Evolutionary conservation across 2,329 filamentous ascomycete species (phyloP).

Genomic region (Tolypocladium amazonense): DNA sequence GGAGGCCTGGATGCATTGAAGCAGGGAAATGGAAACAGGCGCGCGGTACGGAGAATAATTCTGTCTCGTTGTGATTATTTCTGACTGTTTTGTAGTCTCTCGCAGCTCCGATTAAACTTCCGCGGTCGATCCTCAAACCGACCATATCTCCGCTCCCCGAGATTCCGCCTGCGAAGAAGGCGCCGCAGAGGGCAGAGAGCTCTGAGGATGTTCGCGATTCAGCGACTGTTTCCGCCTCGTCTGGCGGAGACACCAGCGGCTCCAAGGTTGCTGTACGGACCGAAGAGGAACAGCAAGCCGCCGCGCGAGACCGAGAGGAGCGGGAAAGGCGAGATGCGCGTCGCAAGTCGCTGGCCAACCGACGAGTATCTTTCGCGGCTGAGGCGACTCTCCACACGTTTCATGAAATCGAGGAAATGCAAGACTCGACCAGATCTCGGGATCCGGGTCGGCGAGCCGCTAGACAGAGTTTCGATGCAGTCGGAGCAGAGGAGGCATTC

Average conservation of each 20-base stretch:
- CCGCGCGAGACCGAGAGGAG: slow-evolving; percentile 59
- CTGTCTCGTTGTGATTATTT: neutral
- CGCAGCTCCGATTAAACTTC: slow-evolving; percentile 38
- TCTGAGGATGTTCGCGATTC: slow-evolving; percentile 2
- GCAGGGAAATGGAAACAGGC: slow-evolving; percentile 62
- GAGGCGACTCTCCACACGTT: slow-evolving; percentile 97
- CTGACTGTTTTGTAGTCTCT: slow-evolving; percentile 35
- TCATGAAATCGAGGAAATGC: slow-evolving; percentile 82
- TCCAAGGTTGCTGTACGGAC: slow-evolving; percentile 56
- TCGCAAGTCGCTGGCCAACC: slow-evolving; percentile 84
- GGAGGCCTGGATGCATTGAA: slow-evolving; percentile 79
- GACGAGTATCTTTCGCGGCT: slow-evolving; percentile 91
- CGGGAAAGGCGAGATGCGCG: slow-evolving; percentile 74
- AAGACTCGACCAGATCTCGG: slow-evolving; percentile 75
- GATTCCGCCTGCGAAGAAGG: slow-evolving; percentile 52
- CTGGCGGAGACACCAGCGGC: slow-evolving; percentile 15
- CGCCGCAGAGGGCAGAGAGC: neutral
- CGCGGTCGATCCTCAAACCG: slow-evolving; percentile 71
- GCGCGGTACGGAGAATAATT: slow-evolving; percentile 49
- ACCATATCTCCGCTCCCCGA: slow-evolving; percentile 57
- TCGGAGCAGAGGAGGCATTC: slow-evolving; percentile 44
- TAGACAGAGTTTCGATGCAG: slow-evolving; percentile 5
- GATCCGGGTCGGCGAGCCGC: slow-evolving; percentile 65
- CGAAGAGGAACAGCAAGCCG: slow-evolving; percentile 61
- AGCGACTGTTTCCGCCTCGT: slow-evolving; percentile 6